Base-by-base conservation (phyloP, 1,139 yeast genomes). In the Yamadazyma oceani region DNA sequence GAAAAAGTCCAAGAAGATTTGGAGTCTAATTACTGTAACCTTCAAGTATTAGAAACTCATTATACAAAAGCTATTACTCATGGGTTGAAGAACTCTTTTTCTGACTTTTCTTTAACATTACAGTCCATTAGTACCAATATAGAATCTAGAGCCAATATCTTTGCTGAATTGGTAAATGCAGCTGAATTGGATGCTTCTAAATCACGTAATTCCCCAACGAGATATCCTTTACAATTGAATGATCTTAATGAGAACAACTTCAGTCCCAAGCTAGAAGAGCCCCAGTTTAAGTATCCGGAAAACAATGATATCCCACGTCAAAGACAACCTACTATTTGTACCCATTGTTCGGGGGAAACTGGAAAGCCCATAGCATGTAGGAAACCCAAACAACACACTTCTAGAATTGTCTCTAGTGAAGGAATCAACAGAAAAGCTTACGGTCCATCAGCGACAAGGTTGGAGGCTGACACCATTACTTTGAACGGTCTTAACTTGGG, bases 31-130 rank as follows among this genome's bases (percentile, higher is more conserved):
- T 65, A 64, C 24, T 66, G 73, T 46, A 69, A 75, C 31, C 60
- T 75, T 15, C 74, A 68, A 36, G 73, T 78, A 19, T 73, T 75
- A 7, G 74, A 73, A 42, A 68, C 64, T 25, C 85, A 80, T 49
- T 65, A 69, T 36, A 58, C 65, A 6, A 62, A 78, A 37, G 63
- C 80, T 0, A 68, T 79, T 14, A 61, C 66, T 26, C 63, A 55
- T 15, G 70, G 69, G 9, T 60, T 80, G 43, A 73, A 64, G 41
- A 69, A 66, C 12, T 54, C 78, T 1, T 53, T 77, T 7, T 51
- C 59, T 14, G 78, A 75, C 32, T 78, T 73, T 46, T 55, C 64
- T 19, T 40, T 55, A 19, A 54, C 68, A 17, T 49, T 75, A 28
- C 69, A 66, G 42, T 49, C 57, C n/a, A 50, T 61, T 9, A 58